Evolutionary conservation across 768 basidiomycete genomes (phyloP).

Genomic region (Hygrophorus pudorinus): DNA sequence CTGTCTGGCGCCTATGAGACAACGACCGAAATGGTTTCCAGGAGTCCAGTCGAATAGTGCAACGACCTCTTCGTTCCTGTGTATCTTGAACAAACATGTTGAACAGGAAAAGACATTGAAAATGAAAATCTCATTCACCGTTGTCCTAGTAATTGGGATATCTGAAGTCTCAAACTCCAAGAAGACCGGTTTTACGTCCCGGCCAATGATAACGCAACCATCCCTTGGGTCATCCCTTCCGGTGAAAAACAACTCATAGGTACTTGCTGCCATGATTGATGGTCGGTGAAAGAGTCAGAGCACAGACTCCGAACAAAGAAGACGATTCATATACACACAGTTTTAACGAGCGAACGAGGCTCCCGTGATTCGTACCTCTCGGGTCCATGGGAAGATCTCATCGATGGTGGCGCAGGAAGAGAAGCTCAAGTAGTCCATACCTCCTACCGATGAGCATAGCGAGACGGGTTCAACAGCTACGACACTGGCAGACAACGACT

Average conservation of each 20-base stretch:
- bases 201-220: conserved; percentile 55
- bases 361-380: conserved; percentile 43
- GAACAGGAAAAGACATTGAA: conserved; percentile 7
- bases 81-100: conserved; percentile 3
- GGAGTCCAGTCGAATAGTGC: conserved; percentile 41
- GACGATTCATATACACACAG: conserved; percentile 30
- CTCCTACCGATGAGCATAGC: background rate
- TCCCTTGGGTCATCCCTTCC: conserved; percentile 57
- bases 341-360: conserved; percentile 32
- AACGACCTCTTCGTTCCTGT: conserved; percentile 30
- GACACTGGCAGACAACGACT: too few species aligned
- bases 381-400: conserved; percentile 41
- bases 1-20: conserved; percentile 42
- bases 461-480: too few species aligned
- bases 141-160: conserved; percentile 35
- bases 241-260: conserved; percentile 58
- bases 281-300: conserved; percentile 19
- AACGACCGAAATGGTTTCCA: conserved; percentile 46
- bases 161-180: conserved; percentile 58
- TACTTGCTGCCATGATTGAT: conserved; percentile 25
- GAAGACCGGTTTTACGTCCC: conserved; percentile 48
- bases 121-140: conserved; percentile 24
- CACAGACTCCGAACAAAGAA: conserved; percentile 22
- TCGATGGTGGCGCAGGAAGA: conserved; percentile 40
- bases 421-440: conserved; percentile 12